phyloP scores from a whole-genome alignment of 2,329 filamentous ascomycete species.

The Bipolaris oryzae region DNA sequence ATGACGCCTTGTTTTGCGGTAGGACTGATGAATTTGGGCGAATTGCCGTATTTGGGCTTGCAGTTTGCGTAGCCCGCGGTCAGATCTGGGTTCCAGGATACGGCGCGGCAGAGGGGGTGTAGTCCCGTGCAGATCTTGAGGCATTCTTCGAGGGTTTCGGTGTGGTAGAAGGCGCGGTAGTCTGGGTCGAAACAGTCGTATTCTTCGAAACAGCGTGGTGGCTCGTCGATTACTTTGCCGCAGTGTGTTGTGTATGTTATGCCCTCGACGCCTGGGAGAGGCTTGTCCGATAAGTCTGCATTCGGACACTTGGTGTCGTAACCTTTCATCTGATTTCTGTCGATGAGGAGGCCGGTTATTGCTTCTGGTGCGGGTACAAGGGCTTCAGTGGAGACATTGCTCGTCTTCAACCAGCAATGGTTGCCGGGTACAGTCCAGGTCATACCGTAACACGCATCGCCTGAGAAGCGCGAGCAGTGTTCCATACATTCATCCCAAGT shows the following conservation, averaged over 20 bases:
- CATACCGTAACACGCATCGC: slow-evolving; percentile 38
- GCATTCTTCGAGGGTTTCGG: slow-evolving; percentile 35
- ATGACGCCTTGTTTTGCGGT: slow-evolving; percentile 19
- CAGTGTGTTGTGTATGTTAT: slow-evolving; percentile 40
- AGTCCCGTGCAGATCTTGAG: slow-evolving; percentile 34
- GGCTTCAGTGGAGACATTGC: slow-evolving; percentile 21
- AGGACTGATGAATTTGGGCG: slow-evolving; percentile 14
- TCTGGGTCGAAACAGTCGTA: slow-evolving; percentile 21
- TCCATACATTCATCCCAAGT: slow-evolving; percentile 39
- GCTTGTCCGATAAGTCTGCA: slow-evolving; percentile 29
- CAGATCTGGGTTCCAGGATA: slow-evolving; percentile 36
- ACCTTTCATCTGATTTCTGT: slow-evolving; percentile 24
- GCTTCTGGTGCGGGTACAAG: slow-evolving; percentile 18
- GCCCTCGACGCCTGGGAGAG: slow-evolving; percentile 27
- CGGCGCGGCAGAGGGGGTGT: slow-evolving; percentile 39
- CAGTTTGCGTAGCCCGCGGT: slow-evolving; percentile 44
- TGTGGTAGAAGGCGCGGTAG: slow-evolving; percentile 37
- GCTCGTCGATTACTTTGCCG: slow-evolving; percentile 28
- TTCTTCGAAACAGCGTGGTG: slow-evolving; percentile 28
- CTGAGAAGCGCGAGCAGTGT: slow-evolving; percentile 41
- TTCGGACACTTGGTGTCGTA: slow-evolving; percentile 31
- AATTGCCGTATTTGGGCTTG: slow-evolving; percentile 34
- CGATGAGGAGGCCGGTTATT: slow-evolving; percentile 30
- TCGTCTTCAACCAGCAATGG: slow-evolving; percentile 40
- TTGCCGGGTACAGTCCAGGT: slow-evolving; percentile 28